Base-by-base conservation (phyloP, 164 flowering plant genomes). In the Cinnamomum chago region DNA sequence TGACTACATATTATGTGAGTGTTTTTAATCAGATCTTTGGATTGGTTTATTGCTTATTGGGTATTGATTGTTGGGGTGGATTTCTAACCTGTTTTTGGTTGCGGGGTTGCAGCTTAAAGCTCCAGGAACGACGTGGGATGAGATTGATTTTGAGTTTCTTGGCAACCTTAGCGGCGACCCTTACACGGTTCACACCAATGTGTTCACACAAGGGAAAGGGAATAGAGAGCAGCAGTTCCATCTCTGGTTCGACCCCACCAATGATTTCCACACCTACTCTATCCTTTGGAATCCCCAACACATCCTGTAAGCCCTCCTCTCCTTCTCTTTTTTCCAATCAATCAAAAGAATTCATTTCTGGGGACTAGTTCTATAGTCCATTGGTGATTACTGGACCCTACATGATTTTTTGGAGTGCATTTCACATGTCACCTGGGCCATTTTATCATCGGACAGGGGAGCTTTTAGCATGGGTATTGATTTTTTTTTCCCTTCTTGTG, bases 1-100 rank as follows among this genome's bases (percentile, higher is more conserved):
- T 84, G 51, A 80, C 86, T 5, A 52, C 86, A 17, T 84, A 50
- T 30, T 84, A 82, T 71, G 86, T 84, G 71, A 50, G 78, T 70
- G 3, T 12, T 40, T 13, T 15, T 17, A 0, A 25, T 25, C 12
- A 23, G 15, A 10, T 23, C 5, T 64, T 64, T 64, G 28, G 11
- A 13, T 40, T 40, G 47, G 2, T 40, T 40, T 0, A 0, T 5
- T 40, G 1, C 0, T 40, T 40, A 40, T 7, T 40, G 47, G 47
- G 2, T 9, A 40, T 40, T 40, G 47, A 40, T 9, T 40, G 47
- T 40, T 7, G 47, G 2, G 11, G 47, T 40, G 7, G 0, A 40
- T 40, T 40, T 40, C 11, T 40, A 2, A 40, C 11, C 47, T 40
- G 47, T 1, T 27, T 2, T 13, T 25, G 5, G 0, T 58, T 58